phyloP scores from a whole-genome alignment of 768 basidiomycete species.

The Pluteus cervinus region DNA sequence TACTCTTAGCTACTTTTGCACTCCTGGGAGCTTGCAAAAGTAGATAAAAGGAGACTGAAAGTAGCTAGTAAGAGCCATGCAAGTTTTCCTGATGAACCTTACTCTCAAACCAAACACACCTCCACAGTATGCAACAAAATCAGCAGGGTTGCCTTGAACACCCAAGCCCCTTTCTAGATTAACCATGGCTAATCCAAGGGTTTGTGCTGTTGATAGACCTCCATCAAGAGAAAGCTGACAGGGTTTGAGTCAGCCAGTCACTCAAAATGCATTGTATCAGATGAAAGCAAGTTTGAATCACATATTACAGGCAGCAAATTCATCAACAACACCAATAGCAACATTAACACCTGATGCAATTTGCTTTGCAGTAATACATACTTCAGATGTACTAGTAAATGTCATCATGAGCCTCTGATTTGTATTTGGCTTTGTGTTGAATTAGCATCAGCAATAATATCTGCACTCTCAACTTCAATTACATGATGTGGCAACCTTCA shows the following conservation, averaged over 20 bases:
- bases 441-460: slow-evolving; percentile 71
- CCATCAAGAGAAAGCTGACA: slow-evolving; percentile 30
- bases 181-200: slow-evolving; percentile 32
- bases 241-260: slow-evolving; percentile 10
- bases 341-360: slow-evolving; percentile 59
- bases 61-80: too few species aligned
- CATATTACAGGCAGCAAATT: slow-evolving; percentile 60
- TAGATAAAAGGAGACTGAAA: too few species aligned
- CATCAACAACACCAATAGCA: slow-evolving; percentile 51
- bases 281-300: slow-evolving; percentile 58
- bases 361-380: slow-evolving; percentile 55
- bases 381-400: slow-evolving; percentile 56
- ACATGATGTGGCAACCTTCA: slow-evolving; percentile 35
- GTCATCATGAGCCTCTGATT: slow-evolving; percentile 36
- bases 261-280: slow-evolving; percentile 8
- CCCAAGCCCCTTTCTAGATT: slow-evolving; percentile 40
- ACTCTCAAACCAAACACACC: slow-evolving; percentile 39
- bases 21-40: too few species aligned
- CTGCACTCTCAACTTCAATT: slow-evolving; percentile 61
- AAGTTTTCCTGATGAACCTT: too few species aligned
- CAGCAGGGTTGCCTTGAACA: slow-evolving; percentile 15
- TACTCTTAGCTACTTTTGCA: too few species aligned
- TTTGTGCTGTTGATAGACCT: slow-evolving; percentile 28
- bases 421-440: slow-evolving; percentile 54
- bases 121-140: slow-evolving; percentile 35